Base-by-base conservation (phyloP, 2,329 filamentous ascomycete genomes). In the Thermomyces lanuginosus region DNA sequence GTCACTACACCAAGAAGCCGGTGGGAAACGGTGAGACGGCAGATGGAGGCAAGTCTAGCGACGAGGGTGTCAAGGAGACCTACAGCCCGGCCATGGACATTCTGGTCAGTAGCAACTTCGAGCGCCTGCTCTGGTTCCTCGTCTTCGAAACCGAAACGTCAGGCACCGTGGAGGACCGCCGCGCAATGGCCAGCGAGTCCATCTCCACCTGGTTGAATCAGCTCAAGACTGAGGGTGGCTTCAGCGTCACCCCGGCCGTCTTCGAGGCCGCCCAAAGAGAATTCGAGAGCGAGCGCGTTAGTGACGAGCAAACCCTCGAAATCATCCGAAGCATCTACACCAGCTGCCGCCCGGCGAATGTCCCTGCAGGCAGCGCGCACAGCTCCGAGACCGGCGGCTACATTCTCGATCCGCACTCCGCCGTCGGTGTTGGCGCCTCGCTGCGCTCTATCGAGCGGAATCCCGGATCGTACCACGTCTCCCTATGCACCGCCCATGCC, bases 71-170 rank as follows among this genome's bases (percentile, higher is more conserved):
- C 35, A 84, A 82, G 58, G 84, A 92, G 58, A 98, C 89, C 0
- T 67, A 91, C 27, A 83, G 77, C 41, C 89, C 89, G 0, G 89
- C 89, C 23, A 95, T 98, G 89, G 89, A 98, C 52, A 95, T 95
- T 38, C 64, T 95, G 3, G 84, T 95, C 8, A 86, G 78, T 13
- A 89, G 78, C 51, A 98, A 98, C 61, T 95, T 98, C 49, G 89
- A 98, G 63, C 72, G 89, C 16, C 64, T 98, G 4, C 65, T 98
- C 7, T 95, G 86, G 86, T 93, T 81, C 63, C 17, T 19, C 15
- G 8, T 10, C 8, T 13, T 27, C 10, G 36, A 36, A 26, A 17
- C 31, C 22, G 36, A 70, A 10, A 46, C 58, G 5, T 59, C 51
- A 8, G 62, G 63, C 3, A 67, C 68, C 26, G 69, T 73, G 63